These are phyloP conservation scores for Dryas integrifolia DNA, from an alignment of 331 rosid genomes.

Conservation along the genomic window DNA sequence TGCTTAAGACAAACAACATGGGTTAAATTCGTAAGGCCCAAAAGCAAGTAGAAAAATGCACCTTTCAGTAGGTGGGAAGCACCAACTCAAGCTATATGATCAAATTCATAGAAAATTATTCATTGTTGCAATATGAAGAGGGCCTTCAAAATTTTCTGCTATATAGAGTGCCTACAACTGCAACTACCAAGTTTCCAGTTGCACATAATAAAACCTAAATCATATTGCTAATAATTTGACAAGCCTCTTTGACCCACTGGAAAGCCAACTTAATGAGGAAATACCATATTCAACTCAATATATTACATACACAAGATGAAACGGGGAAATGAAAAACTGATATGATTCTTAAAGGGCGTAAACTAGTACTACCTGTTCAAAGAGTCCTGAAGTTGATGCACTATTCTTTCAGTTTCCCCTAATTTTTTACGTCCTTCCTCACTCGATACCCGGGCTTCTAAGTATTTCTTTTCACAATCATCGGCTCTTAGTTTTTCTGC, in stretches of 20 bases:
- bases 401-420: conserved; percentile 70
- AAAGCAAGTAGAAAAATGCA: too few relatives aligned
- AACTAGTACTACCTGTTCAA: conserved; percentile 71
- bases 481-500: conserved; percentile 68
- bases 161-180: too few relatives aligned
- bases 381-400: conserved; percentile 80
- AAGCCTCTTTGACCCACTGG: conserved; percentile 12
- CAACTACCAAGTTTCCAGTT: too few relatives aligned
- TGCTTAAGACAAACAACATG: too few relatives aligned
- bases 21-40: too few relatives aligned
- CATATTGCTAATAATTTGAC: too few relatives aligned
- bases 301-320: conserved; percentile 4
- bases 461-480: conserved; percentile 65
- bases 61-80: too few relatives aligned
- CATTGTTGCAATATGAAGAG: too few relatives aligned
- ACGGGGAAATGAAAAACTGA: conserved; percentile 20
- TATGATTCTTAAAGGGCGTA: conserved; percentile 27
- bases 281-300: neutral
- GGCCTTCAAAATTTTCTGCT: too few relatives aligned
- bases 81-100: too few relatives aligned
- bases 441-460: conserved; percentile 48
- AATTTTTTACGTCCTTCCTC: conserved; percentile 61
- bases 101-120: too few relatives aligned
- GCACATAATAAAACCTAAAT: too few relatives aligned
- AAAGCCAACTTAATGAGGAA: neutral